A percentile compares a stretch with the other conserved stretches of the same genome.
These are phyloP conservation scores for Licmophora abbreviata DNA, from an alignment of 108 stramenopile genomes.

Conservation along the genomic window DNA sequence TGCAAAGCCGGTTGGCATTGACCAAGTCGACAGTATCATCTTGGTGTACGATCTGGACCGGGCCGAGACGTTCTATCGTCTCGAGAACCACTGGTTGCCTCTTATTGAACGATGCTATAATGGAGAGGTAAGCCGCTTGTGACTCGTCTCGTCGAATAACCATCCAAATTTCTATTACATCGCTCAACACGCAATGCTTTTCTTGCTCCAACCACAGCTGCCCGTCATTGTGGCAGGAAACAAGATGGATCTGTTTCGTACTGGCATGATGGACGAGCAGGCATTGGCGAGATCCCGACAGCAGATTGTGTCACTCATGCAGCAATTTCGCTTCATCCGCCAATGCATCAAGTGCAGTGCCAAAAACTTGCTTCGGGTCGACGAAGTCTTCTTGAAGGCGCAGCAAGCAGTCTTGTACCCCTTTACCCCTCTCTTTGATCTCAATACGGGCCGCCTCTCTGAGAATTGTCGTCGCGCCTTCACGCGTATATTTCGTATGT, in stretches of 20 bases:
- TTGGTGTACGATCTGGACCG: slow-evolving; percentile 78
- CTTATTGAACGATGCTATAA: slow-evolving; percentile 70
- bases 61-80: slow-evolving; percentile 59
- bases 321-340: slow-evolving; percentile 71
- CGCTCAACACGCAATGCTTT: no score
- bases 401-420: slow-evolving; percentile 73
- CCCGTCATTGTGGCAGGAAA: slow-evolving; percentile 80
- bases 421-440: slow-evolving; percentile 59
- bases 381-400: slow-evolving; percentile 72
- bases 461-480: slow-evolving; percentile 52
- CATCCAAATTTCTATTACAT: background rate
- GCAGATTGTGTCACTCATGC: slow-evolving; percentile 66
- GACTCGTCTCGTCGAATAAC: background rate
- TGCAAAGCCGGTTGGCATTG: slow-evolving; percentile 16
- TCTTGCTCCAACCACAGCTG: slow-evolving; percentile 18
- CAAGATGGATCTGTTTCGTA: slow-evolving; percentile 61
- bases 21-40: slow-evolving; percentile 64
- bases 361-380: slow-evolving; percentile 61
- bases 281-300: slow-evolving; percentile 48
- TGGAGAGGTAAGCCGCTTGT: slow-evolving; percentile 38
- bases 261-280: slow-evolving; percentile 30
- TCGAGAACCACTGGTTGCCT: slow-evolving; percentile 78
- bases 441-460: slow-evolving; percentile 48
- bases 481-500: slow-evolving; percentile 72
- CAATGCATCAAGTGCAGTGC: slow-evolving; percentile 84